phyloP scores from a whole-genome alignment of 2,329 filamentous ascomycete genomes.

The Penicillium brasilianum region DNA sequence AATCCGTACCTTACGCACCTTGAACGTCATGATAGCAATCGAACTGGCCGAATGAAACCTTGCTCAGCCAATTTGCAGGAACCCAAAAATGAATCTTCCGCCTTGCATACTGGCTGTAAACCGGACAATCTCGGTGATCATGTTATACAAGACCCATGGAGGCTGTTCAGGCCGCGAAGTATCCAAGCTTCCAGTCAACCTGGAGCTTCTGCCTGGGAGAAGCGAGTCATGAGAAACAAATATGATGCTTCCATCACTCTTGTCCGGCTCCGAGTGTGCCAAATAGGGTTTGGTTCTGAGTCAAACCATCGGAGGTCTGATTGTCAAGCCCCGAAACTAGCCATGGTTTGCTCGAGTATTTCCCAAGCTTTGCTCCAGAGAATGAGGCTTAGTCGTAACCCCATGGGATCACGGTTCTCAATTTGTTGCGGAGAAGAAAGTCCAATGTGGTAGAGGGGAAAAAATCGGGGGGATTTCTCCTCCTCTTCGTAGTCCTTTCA shows the following conservation, averaged over 20 bases:
- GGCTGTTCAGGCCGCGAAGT: background rate
- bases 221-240: background rate
- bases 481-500: background rate
- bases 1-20: background rate
- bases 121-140: background rate
- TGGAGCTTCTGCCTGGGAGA: background rate
- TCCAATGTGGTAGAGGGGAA: background rate
- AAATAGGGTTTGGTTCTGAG: conserved; percentile 15
- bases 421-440: conserved; percentile 10
- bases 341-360: conserved; percentile 10
- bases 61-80: background rate
- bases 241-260: conserved; percentile 8
- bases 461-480: background rate
- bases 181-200: background rate
- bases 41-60: background rate
- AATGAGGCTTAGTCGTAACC: conserved; percentile 11
- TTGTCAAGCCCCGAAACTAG: conserved; percentile 6
- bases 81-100: background rate
- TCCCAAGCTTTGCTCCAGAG: conserved; percentile 1
- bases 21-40: background rate
- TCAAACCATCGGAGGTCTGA: conserved; percentile 3
- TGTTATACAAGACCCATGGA: background rate
- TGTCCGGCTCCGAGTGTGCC: background rate
- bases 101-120: background rate
- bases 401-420: background rate